Conservation (phyloP, 1,284 basidiomycete species). For the Retiboletus flavoniger region DNA sequence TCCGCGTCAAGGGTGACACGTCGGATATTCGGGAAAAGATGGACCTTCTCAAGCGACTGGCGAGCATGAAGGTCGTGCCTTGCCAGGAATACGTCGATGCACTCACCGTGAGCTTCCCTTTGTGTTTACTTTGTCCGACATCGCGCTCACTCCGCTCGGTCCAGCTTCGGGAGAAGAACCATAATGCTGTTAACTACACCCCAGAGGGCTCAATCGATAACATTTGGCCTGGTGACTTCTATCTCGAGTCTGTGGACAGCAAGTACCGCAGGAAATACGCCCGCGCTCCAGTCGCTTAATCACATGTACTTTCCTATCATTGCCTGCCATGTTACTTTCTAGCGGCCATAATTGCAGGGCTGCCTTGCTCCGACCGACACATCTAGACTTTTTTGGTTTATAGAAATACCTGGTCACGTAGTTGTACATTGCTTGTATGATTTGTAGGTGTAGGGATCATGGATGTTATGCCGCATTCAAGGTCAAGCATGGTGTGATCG, state of each 20-base stretch:
- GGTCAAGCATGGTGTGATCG: neutral
- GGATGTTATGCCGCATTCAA: conserved; percentile 2
- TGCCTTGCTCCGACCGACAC: neutral
- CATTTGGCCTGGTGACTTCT: conserved; percentile 93
- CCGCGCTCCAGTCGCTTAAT: conserved; percentile 48
- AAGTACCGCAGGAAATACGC: conserved; percentile 92
- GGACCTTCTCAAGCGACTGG: conserved; percentile 76
- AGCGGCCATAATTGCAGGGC: neutral
- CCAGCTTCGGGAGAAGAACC: conserved; percentile 93
- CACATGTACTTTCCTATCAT: conserved; percentile 1
- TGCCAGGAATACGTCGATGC: conserved; percentile 83
- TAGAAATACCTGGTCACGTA: conserved; percentile 11
- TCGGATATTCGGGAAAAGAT: conserved; percentile 77
- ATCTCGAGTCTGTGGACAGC: conserved; percentile 89
- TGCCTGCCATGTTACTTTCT: neutral
- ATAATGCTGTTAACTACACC: conserved; percentile 86
- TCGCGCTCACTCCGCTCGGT: conserved; percentile 5
- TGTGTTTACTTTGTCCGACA: neutral
- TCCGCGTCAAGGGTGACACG: conserved; percentile 85
- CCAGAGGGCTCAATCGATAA: conserved; percentile 87
- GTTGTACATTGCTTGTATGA: conserved; percentile 12
- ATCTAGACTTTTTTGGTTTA: conserved; percentile 13
- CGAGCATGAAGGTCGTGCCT: conserved; percentile 86
- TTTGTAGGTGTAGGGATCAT: conserved; percentile 2
- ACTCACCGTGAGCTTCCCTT: conserved; percentile 55